Percentiles rank a stretch among this genome's conserved stretches.
These are phyloP conservation scores for Drosera spatulata DNA, from an alignment of 179 eudicot genomes.

Conservation along the genomic window DNA sequence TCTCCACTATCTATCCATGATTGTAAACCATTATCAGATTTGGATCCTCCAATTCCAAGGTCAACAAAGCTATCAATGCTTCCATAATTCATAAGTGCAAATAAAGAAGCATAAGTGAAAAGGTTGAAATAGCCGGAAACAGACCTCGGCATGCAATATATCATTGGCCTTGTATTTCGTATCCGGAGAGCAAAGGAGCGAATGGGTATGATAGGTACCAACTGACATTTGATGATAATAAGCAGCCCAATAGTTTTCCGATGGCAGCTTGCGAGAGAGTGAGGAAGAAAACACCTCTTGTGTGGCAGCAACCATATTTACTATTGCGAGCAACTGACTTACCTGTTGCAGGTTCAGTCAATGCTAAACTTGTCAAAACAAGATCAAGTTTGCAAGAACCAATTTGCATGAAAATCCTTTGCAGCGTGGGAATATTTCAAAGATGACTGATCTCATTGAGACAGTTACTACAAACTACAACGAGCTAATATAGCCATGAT, in stretches of 20 bases:
- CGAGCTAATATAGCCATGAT: no score
- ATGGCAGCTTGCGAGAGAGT: constrained; percentile 23
- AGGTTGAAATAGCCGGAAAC: not conserved
- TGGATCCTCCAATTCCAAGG: no score
- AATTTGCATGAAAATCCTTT: no score
- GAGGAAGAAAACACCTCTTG: constrained; percentile 17
- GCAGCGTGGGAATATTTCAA: no score
- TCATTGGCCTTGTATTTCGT: constrained; percentile 20
- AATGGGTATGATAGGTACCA: constrained; percentile 60
- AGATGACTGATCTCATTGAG: no score
- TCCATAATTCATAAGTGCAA: no score
- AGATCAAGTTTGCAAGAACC: not conserved
- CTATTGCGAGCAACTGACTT: constrained; percentile 61
- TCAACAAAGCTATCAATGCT: no score
- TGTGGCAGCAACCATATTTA: constrained; percentile 48
- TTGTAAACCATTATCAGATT: no score
- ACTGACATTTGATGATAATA: constrained; percentile 93
- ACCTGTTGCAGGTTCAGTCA: constrained; percentile 32
- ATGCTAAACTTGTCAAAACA: not conserved
- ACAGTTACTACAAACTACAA: no score
- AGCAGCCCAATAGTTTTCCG: constrained; percentile 67
- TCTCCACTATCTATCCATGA: no score
- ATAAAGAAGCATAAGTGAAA: not conserved
- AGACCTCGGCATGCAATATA: constrained; percentile 36
- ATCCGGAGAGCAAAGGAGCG: constrained; percentile 26